A percentile compares a stretch with the other conserved stretches of the same genome.
These are phyloP conservation scores for Immersiporthe knoxdaviesiana DNA, from an alignment of 2,329 filamentous ascomycete genomes.

Conservation along the genomic window DNA sequence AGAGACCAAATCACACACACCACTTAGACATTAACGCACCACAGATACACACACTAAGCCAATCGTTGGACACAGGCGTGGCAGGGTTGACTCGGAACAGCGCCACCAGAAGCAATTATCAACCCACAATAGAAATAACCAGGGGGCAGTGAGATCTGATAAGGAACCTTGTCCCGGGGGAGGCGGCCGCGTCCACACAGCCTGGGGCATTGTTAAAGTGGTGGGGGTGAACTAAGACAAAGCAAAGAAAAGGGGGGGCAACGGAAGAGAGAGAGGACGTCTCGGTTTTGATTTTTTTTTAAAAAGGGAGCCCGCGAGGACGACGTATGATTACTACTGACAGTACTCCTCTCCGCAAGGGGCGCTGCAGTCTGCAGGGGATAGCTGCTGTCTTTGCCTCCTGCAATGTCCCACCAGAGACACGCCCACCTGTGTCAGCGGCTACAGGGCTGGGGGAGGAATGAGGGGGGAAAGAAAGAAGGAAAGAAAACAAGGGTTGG, in stretches of 20 bases:
- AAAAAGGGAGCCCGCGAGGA: slow-evolving; percentile 2
- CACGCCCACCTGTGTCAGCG: neutral
- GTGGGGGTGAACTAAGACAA: neutral
- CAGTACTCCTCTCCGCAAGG: neutral
- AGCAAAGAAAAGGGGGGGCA: neutral
- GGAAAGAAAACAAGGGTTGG: neutral
- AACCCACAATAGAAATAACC: neutral
- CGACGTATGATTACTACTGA: neutral
- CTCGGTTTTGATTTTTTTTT: too few relatives aligned
- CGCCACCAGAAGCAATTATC: neutral
- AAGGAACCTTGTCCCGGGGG: neutral
- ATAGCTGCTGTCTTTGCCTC: neutral
- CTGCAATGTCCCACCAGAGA: neutral
- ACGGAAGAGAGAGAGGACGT: neutral
- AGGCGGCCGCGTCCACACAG: too few relatives aligned
- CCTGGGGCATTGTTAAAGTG: neutral
- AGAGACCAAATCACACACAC: neutral
- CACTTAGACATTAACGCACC: neutral
- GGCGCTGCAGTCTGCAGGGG: slow-evolving; percentile 7
- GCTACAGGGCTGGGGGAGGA: neutral
- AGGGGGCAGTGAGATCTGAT: neutral
- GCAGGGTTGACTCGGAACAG: neutral
- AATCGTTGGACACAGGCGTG: neutral
- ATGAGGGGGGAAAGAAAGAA: too few relatives aligned
- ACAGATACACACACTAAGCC: neutral